A percentile compares a stretch with the other conserved stretches of the same genome.
These are phyloP conservation scores for Peniophora sp. DNA, from an alignment of 1,284 basidiomycete species.

Conservation along the genomic window DNA sequence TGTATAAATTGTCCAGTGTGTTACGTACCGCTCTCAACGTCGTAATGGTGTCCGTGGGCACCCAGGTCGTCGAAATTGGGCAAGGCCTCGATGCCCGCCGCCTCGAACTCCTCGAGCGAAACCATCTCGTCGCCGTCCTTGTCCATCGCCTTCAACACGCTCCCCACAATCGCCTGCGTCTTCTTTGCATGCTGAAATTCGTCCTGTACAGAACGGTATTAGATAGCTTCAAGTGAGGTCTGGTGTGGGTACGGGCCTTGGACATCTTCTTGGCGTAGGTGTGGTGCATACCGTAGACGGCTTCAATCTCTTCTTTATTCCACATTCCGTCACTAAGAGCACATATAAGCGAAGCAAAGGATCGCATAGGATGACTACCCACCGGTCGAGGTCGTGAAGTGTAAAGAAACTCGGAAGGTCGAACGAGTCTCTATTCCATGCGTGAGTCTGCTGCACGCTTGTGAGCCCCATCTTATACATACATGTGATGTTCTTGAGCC, in stretches of 20 bases:
- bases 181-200: slow-evolving; percentile 80
- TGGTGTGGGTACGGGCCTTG: slow-evolving; percentile 33
- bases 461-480: slow-evolving; percentile 12
- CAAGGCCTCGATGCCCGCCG: slow-evolving; percentile 70
- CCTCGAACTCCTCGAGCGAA: slow-evolving; percentile 73
- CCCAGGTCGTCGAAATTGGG: slow-evolving; percentile 88
- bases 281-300: slow-evolving; percentile 94
- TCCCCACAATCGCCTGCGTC: slow-evolving; percentile 73
- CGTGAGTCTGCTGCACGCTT: slow-evolving; percentile 1
- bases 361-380: slow-evolving; percentile 17
- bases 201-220: slow-evolving; percentile 32
- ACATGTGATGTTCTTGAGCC: slow-evolving; percentile 84
- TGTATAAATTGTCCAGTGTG: not conserved
- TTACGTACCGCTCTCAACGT: slow-evolving; percentile 74
- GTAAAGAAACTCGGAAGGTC: slow-evolving; percentile 78
- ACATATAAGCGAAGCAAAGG: slow-evolving; percentile 1
- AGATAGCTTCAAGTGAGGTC: not conserved
- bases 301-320: slow-evolving; percentile 80
- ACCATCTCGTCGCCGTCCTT: slow-evolving; percentile 74
- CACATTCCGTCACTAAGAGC: slow-evolving; percentile 55
- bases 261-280: slow-evolving; percentile 86
- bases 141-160: slow-evolving; percentile 74
- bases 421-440: slow-evolving; percentile 57
- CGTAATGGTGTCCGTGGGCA: slow-evolving; percentile 89
- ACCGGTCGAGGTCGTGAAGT: slow-evolving; percentile 87